These are phyloP conservation scores for Phylloporus arenicola DNA, from an alignment of 768 basidiomycete species.

Conservation along the genomic window DNA sequence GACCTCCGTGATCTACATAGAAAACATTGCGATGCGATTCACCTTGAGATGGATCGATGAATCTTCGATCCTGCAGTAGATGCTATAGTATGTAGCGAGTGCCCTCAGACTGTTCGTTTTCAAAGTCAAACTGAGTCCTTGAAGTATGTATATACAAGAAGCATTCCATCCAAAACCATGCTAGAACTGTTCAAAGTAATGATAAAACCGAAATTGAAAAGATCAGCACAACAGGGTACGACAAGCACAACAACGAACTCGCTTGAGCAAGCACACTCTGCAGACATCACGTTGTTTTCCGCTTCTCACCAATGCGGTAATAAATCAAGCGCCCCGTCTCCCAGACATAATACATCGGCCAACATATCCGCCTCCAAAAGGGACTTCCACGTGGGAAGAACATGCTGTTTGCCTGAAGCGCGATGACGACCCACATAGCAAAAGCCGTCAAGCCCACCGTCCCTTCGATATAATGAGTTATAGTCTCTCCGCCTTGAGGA, in stretches of 20 bases:
- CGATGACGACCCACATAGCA: slow-evolving; percentile 52
- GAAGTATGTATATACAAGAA: no score
- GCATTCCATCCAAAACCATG: no score
- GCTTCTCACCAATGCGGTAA: not conserved
- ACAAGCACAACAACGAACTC: not conserved
- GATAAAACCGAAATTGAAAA: not conserved
- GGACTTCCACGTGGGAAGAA: slow-evolving; percentile 16
- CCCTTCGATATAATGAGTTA: slow-evolving; percentile 36
- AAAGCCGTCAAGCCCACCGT: slow-evolving; percentile 44
- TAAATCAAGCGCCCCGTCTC: not conserved
- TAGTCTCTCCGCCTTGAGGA: slow-evolving; percentile 18
- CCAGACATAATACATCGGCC: slow-evolving; percentile 16
- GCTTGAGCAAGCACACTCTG: not conserved
- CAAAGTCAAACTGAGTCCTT: no score
- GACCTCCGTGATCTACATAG: no score
- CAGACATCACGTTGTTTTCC: slow-evolving; percentile 7
- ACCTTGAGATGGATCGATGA: no score
- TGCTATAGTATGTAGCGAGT: no score
- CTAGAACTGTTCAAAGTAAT: not conserved
- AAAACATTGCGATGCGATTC: no score
- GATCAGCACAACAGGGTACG: not conserved
- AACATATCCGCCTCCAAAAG: slow-evolving; percentile 16
- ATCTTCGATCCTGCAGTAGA: no score
- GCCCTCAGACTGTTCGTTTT: no score
- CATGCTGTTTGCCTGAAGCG: slow-evolving; percentile 38